Base-by-base conservation (phyloP, 371 early-diverging fungal species). In the Lichtheimia ramosa region DNA sequence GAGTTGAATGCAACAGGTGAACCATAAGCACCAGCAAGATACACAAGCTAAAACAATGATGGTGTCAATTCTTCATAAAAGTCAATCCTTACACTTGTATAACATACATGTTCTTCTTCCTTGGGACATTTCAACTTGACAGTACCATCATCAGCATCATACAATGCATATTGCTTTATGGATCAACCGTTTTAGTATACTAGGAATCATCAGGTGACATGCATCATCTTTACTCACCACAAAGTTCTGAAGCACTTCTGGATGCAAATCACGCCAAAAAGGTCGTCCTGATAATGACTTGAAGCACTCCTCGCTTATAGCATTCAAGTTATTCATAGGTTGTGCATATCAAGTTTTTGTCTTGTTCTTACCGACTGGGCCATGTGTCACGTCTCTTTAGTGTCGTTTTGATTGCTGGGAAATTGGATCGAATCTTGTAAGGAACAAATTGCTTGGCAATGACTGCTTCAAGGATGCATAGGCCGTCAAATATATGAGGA, bases 51-150 rank as follows among this genome's bases (percentile, higher is more conserved):
- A 16, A 15, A 0, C 21, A 18, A 49, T 10, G 0, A 39, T 6
- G 39, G 27, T 10, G 53, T 23, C 23, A 51, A 51, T 18, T 6
- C 48, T 23, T 46, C 23, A 13, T 43, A 24, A 18, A 7, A 7
- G n/a, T 7, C 13, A 48, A 53, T 39, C n/a, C 34, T 39, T 5
- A 53, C 34, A 23, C 13, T 50, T 7, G 48, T 34, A 5, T n/a
- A n/a, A 40, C 58, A 20, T 74, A 74, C 77, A 21, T 70, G 65
- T 66, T 77, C 78, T 49, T 72, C 64, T 41, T 71, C 70, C 54
- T 51, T 67, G 5, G 66, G 69, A 25, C 78, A 77, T 50, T 77
- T 77, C 18, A 77, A 49, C 23, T 70, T 74, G 8, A 77, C 61
- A 1, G 68, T 72, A 3, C 78, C 78, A 12, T 74, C 58, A 12